Evolutionary conservation across 108 stramenopile genomes (phyloP).

Genomic region (Seminavis robusta): DNA sequence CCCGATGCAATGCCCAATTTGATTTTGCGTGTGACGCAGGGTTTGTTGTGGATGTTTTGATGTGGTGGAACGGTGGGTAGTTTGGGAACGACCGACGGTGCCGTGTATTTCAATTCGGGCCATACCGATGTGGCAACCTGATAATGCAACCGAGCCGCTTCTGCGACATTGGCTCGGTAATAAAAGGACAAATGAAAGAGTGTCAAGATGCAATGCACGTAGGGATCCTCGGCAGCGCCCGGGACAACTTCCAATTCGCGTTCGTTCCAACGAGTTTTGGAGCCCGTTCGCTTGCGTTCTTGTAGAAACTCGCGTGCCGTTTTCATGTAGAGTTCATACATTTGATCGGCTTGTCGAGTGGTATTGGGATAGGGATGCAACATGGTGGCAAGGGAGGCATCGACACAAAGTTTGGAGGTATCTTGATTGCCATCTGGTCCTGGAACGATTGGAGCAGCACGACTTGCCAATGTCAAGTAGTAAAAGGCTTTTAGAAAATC

Average conservation of each 20-base stretch:
- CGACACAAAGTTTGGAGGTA: neutral
- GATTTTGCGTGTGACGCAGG: conserved; percentile 8
- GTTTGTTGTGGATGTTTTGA: neutral
- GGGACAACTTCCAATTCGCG: neutral
- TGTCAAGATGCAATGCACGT: conserved; percentile 4
- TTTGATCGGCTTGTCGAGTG: conserved; percentile 2
- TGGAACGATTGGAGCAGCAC: too few species aligned
- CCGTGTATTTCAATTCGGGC: conserved; percentile 18
- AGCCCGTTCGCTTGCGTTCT: neutral
- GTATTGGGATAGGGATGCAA: conserved; percentile 1
- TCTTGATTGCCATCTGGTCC: neutral
- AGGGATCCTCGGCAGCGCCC: conserved; percentile 6
- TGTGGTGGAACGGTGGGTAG: too few species aligned
- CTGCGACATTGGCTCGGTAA: conserved; percentile 25
- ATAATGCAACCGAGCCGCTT: conserved; percentile 13
- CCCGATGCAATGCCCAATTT: conserved; percentile 15
- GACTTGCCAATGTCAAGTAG: neutral
- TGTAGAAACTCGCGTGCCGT: neutral
- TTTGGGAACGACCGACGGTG: too few species aligned
- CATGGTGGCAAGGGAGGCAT: neutral
- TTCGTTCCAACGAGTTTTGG: neutral
- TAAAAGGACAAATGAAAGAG: conserved; percentile 26
- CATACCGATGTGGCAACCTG: conserved; percentile 14
- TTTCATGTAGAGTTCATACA: neutral
- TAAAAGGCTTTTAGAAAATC: neutral